phyloP scores from a whole-genome alignment of 192 early-diverging fungal species.

The Ambispora gerdemannii region DNA sequence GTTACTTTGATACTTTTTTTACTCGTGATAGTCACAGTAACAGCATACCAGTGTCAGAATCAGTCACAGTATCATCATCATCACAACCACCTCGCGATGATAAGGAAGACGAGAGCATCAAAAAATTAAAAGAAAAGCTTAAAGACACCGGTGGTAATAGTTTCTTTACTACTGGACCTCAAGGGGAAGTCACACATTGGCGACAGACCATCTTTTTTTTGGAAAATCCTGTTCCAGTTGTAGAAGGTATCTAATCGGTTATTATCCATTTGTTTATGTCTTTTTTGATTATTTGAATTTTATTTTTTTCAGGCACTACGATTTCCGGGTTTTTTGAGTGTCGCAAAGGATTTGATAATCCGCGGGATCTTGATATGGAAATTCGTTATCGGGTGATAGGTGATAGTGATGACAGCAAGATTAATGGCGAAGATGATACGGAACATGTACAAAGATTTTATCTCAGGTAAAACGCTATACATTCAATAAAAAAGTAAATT shows the following conservation, averaged over 20 bases:
- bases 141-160: no score
- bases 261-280: no score
- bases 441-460: conserved; percentile 12
- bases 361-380: conserved; percentile 83
- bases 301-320: conserved; percentile 9
- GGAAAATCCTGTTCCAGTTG: conserved; percentile 66
- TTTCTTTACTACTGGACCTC: conserved; percentile 60
- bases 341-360: conserved; percentile 71
- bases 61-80: background rate
- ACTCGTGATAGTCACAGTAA: conserved; percentile 86
- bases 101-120: no score
- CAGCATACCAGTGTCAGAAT: conserved; percentile 50
- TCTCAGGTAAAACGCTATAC: conserved; percentile 1
- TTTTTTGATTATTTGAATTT: background rate
- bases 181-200: conserved; percentile 93
- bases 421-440: no score
- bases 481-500: no score
- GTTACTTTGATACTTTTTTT: conserved; percentile 98
- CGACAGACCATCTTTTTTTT: conserved; percentile 99
- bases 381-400: conserved; percentile 39
- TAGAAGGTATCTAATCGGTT: conserved; percentile 29
- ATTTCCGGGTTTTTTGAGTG: conserved; percentile 68
- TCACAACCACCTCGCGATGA: conserved; percentile 31
- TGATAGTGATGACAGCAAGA: background rate
- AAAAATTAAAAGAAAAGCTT: no score